Evolutionary conservation across 148 eudicot species (phyloP), one percentile per base, ranked within the genome.

Genomic region (Vaccinium macrocarpon): DNA sequence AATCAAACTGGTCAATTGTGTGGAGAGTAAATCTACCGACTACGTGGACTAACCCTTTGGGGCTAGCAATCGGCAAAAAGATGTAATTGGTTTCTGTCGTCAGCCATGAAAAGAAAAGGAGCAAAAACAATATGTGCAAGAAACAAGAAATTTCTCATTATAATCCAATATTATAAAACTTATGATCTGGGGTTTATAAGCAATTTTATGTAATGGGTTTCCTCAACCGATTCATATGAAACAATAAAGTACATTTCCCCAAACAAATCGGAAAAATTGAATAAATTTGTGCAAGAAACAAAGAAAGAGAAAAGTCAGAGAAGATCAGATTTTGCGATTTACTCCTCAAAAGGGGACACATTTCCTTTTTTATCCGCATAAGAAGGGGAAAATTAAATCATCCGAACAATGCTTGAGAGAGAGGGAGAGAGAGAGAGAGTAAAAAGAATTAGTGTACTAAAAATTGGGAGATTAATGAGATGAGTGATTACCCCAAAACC

Each of bases 401-500:
- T 14, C 19, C 61, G 29, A 0, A 70, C 74, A 70, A 29, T 3
- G 18, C 6, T 70, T 27, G 74, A 70, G 3, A 0, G 38, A 2
- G 38, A 35, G 38, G 2, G 42, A 12, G 66, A 32, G 57, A 51
- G 70, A 51, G 50, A 42, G 13, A 23, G 29, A n/a, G 21, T n/a
- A 7, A 15, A 57, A 59, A 10, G 8, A 15, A 18, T 18, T 50
- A 42, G 6, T 42, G 38, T 35, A 42, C 46, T 50, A 10, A 18
- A 59, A 48, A 75, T 80, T 19, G 35, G 32, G 19, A 62, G 68
- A 23, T 68, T 4, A 19, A 49, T 1, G 55, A 50, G 15, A 38
- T 15, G 32, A 8, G 57, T 72, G 76, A 42, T 56, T 84, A 91
- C 93, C 92, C 93, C 0, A 89, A 77, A 78, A 88, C n/a, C 93